These are phyloP conservation scores for Pythium myriotylum DNA, from an alignment of 352 stramenopile genomes.

Conservation along the genomic window DNA sequence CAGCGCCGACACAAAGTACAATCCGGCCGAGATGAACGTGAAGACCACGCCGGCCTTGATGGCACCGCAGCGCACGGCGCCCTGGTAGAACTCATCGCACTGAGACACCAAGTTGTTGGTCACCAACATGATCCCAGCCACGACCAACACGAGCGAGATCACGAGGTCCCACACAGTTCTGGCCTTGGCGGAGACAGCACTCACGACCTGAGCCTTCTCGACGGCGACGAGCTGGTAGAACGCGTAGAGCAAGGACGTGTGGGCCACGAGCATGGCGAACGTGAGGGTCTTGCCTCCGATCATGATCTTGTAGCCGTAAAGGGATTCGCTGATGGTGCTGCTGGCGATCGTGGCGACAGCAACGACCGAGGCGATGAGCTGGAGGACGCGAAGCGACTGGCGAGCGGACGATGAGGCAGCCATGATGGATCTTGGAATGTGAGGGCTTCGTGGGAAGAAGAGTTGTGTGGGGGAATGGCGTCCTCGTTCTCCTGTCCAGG, in stretches of 20 bases:
- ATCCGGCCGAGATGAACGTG: slow-evolving; percentile 42
- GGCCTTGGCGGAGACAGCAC: slow-evolving; percentile 21
- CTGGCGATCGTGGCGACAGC: slow-evolving; percentile 41
- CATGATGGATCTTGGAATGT: neutral
- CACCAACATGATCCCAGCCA: slow-evolving; percentile 54
- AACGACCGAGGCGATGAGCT: neutral
- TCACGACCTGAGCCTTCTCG: slow-evolving; percentile 35
- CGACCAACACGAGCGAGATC: slow-evolving; percentile 39
- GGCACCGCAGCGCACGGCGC: slow-evolving; percentile 41
- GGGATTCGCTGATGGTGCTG: slow-evolving; percentile 21
- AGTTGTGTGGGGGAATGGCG: neutral
- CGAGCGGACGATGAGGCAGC: neutral
- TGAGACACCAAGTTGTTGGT: slow-evolving; percentile 39
- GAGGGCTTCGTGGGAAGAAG: neutral
- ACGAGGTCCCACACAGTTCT: slow-evolving; percentile 38
- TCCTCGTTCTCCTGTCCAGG: no score
- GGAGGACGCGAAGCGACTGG: neutral
- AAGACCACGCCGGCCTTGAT: slow-evolving; percentile 45
- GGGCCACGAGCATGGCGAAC: slow-evolving; percentile 58
- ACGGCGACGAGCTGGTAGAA: slow-evolving; percentile 50
- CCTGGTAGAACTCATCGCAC: slow-evolving; percentile 29
- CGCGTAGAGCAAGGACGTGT: slow-evolving; percentile 55
- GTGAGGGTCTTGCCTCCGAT: slow-evolving; percentile 30
- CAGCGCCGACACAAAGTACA: slow-evolving; percentile 13
- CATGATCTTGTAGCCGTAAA: slow-evolving; percentile 8